A percentile compares a stretch with the other conserved stretches of the same genome.
These are phyloP conservation scores for Stevia rebaudiana DNA, from an alignment of 140 eudicot species.

Conservation along the genomic window DNA sequence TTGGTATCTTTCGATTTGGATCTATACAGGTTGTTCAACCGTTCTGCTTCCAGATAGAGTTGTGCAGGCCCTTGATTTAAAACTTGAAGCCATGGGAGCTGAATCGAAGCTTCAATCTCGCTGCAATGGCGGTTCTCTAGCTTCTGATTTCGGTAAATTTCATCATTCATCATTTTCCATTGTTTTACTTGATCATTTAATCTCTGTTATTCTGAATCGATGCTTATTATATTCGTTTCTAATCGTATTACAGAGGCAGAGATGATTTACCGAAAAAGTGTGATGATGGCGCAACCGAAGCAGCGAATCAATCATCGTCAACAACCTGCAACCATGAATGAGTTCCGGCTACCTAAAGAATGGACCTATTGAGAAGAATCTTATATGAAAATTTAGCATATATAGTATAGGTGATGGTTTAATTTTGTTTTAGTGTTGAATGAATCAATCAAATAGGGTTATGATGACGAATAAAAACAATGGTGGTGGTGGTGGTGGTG, in stretches of 20 bases:
- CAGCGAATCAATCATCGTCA: slow-evolving; percentile 28
- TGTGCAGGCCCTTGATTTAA: slow-evolving; percentile 62
- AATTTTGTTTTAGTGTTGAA: slow-evolving; percentile 16
- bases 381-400: not conserved
- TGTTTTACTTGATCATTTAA: not conserved
- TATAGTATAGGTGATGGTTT: not conserved
- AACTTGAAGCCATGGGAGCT: slow-evolving; percentile 41
- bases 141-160: slow-evolving; percentile 37
- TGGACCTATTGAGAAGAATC: slow-evolving; percentile 58
- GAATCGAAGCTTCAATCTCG: slow-evolving; percentile 31
- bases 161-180: not conserved
- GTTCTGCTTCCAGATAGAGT: slow-evolving; percentile 73
- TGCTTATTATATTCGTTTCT: not conserved
- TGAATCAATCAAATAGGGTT: not conserved
- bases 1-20: not conserved
- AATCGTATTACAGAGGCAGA: slow-evolving; percentile 28
- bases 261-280: slow-evolving; percentile 32
- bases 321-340: slow-evolving; percentile 25
- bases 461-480: not conserved
- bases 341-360: slow-evolving; percentile 62
- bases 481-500: slow-evolving; percentile 7
- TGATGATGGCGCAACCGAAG: slow-evolving; percentile 34
- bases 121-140: slow-evolving; percentile 12
- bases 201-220: not conserved
- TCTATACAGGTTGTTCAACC: slow-evolving; percentile 49